Conservation (phyloP, 2,329 filamentous ascomycete species). For the Penicillium sp. region DNA sequence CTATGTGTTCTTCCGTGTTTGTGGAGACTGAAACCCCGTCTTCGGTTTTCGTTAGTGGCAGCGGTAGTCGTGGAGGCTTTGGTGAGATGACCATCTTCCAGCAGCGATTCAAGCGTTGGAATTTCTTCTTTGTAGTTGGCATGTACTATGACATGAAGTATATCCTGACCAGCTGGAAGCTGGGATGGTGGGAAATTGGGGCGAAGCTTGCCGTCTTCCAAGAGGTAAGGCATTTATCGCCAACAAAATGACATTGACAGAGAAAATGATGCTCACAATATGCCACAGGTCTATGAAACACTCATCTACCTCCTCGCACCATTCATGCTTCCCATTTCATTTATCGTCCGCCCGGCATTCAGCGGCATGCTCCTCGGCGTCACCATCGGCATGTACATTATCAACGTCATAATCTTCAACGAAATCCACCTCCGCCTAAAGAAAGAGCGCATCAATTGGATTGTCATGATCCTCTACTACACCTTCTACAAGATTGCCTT, state of each 20-base stretch:
- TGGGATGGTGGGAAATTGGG: constrained; percentile 58
- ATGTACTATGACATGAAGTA: constrained; percentile 57
- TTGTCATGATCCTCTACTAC: constrained; percentile 51
- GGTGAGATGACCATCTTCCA: constrained; percentile 61
- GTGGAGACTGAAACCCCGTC: constrained; percentile 59
- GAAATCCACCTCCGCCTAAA: constrained; percentile 55
- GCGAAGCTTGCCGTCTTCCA: constrained; percentile 58
- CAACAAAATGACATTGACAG: neutral
- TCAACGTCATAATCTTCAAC: constrained; percentile 56
- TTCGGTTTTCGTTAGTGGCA: constrained; percentile 50
- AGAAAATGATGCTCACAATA: neutral
- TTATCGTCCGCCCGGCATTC: constrained; percentile 52
- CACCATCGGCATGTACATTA: constrained; percentile 51
- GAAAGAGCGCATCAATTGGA: constrained; percentile 51
- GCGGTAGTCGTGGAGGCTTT: constrained; percentile 54
- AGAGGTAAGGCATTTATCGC: constrained; percentile 40
- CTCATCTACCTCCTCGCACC: constrained; percentile 55
- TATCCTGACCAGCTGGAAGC: constrained; percentile 55
- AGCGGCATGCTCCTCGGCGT: constrained; percentile 45
- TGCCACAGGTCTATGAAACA: constrained; percentile 51
- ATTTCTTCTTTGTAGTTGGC: constrained; percentile 59
- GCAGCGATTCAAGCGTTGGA: constrained; percentile 59
- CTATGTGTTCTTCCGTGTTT: constrained; percentile 58
- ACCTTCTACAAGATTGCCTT: constrained; percentile 54
- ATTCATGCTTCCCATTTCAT: constrained; percentile 54